Conservation (phyloP, 345 rosid species). For the Brassica nigra region DNA sequence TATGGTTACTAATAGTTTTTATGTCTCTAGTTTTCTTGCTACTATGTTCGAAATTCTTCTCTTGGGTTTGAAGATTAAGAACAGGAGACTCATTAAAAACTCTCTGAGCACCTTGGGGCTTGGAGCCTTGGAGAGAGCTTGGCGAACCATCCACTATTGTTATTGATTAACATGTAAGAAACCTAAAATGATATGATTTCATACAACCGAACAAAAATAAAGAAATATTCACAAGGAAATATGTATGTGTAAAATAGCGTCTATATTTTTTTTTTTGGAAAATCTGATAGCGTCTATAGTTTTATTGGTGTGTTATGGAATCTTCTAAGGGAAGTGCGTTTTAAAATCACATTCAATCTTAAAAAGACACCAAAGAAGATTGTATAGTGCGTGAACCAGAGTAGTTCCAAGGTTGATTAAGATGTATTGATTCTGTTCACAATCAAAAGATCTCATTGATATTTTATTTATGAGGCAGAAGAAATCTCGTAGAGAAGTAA, state of each 20-base stretch:
- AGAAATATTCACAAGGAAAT: neutral
- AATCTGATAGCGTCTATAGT: neutral
- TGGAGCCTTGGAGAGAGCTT: neutral
- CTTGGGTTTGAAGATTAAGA: neutral
- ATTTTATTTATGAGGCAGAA: slow-evolving; percentile 9
- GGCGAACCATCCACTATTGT: neutral
- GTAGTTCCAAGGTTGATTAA: neutral
- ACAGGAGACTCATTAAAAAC: neutral
- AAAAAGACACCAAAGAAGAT: neutral
- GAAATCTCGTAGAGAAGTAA: slow-evolving; percentile 10
- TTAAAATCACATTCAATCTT: neutral
- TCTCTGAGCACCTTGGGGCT: neutral
- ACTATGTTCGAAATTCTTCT: neutral
- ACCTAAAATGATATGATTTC: neutral
- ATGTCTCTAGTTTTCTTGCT: neutral
- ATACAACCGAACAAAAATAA: neutral
- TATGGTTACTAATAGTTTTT: neutral
- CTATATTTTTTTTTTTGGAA: neutral
- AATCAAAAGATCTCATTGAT: neutral
- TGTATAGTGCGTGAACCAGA: slow-evolving; percentile 1
- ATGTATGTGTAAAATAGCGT: neutral
- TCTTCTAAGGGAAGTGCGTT: neutral
- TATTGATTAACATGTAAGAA: neutral
- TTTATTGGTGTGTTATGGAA: neutral
- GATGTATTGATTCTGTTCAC: slow-evolving; percentile 20